Evolutionary conservation across 768 basidiomycete genomes (phyloP).

Genomic region (Leccinum subtestaceum): DNA sequence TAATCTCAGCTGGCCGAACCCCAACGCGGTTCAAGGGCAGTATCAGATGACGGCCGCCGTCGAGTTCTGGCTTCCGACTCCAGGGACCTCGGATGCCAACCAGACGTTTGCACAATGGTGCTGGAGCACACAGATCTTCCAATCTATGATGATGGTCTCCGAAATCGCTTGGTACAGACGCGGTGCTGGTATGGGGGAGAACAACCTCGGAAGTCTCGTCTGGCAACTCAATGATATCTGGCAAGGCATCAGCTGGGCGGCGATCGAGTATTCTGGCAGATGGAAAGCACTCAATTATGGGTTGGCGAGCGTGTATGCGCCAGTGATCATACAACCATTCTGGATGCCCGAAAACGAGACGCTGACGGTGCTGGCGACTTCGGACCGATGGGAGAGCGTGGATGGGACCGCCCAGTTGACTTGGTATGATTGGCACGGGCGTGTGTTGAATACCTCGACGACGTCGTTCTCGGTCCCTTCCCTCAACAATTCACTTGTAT

Average conservation of each 20-base stretch:
- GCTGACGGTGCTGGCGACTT: slow-evolving; percentile 48
- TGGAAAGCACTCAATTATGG: slow-evolving; percentile 62
- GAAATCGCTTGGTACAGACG: slow-evolving; percentile 58
- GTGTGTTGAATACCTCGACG: slow-evolving; percentile 35
- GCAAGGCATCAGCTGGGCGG: slow-evolving; percentile 57
- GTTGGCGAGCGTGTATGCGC: slow-evolving; percentile 42
- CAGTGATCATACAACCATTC: slow-evolving; percentile 53
- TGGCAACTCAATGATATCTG: slow-evolving; percentile 64
- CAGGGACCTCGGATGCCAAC: slow-evolving; percentile 45
- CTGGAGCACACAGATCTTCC: slow-evolving; percentile 61
- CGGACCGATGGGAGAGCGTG: slow-evolving; percentile 49
- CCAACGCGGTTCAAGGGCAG: slow-evolving; percentile 52
- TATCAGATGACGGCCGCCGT: slow-evolving; percentile 50
- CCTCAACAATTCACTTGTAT: slow-evolving; percentile 50
- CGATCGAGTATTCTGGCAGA: slow-evolving; percentile 54
- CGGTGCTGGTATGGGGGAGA: slow-evolving; percentile 55
- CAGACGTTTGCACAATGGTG: slow-evolving; percentile 64
- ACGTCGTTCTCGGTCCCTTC: slow-evolving; percentile 43
- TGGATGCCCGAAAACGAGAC: slow-evolving; percentile 50
- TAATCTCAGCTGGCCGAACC: slow-evolving; percentile 51
- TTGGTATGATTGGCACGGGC: slow-evolving; percentile 58
- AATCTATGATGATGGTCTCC: slow-evolving; percentile 57
- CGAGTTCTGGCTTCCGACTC: slow-evolving; percentile 54
- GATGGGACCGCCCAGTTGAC: slow-evolving; percentile 47
- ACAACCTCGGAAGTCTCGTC: slow-evolving; percentile 56